Conservation (phyloP, 106 monocot species). For the Allium fistulosum region DNA sequence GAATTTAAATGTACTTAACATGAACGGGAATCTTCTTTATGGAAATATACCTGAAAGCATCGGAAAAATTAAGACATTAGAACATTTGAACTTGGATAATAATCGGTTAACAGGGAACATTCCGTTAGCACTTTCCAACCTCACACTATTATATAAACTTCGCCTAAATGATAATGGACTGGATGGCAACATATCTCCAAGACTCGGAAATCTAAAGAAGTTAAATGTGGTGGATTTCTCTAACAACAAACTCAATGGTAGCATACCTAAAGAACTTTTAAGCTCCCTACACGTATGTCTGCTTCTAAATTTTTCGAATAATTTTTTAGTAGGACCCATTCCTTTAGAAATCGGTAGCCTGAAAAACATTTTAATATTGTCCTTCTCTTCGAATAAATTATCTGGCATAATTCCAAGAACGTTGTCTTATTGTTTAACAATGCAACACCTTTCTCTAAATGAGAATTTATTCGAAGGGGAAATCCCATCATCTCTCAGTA, state of each 20-base stretch:
- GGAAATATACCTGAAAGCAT: constrained; percentile 16
- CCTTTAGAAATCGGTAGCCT: constrained; percentile 1
- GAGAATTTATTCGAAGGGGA: constrained; percentile 11
- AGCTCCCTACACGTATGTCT: neutral
- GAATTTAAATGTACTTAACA: constrained; percentile 5
- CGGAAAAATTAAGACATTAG: constrained; percentile 5
- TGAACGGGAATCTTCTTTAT: constrained; percentile 3
- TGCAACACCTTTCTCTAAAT: neutral
- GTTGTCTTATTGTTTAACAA: neutral
- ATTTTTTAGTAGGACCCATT: neutral
- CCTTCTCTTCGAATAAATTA: constrained; percentile 4
- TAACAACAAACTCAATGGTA: constrained; percentile 6
- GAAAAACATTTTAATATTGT: constrained; percentile 3
- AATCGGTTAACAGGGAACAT: constrained; percentile 7
- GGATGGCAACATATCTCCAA: neutral
- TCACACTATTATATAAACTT: neutral
- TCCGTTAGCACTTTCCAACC: constrained; percentile 7
- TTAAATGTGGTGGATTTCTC: constrained; percentile 10
- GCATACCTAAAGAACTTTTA: constrained; percentile 1
- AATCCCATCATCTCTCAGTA: constrained; percentile 15
- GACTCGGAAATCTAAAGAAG: constrained; percentile 2
- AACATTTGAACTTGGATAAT: neutral
- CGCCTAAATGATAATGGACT: neutral
- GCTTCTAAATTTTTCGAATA: neutral
- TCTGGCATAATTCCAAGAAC: constrained; percentile 4